These are phyloP conservation scores for Clarireedia sp. DNA, from an alignment of 2,329 filamentous ascomycete species.

Conservation along the genomic window DNA sequence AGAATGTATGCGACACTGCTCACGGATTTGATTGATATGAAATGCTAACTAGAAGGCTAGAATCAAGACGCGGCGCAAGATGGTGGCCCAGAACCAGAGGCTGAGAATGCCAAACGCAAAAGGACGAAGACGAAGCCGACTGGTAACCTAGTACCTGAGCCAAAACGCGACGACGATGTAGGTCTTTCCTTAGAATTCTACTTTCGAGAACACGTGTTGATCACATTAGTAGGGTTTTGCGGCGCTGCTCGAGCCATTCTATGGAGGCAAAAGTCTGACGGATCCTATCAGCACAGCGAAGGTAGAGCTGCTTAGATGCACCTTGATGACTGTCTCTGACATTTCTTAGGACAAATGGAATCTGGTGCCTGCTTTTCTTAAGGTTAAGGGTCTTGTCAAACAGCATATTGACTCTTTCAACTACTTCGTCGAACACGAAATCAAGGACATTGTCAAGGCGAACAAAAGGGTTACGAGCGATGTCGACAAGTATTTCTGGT, in stretches of 20 bases:
- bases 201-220: neutral
- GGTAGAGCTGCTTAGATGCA: conserved; percentile 12
- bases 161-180: conserved; percentile 23
- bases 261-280: conserved; percentile 58
- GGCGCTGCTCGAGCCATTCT: conserved; percentile 60
- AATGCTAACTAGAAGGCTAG: neutral
- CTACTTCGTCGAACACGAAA: conserved; percentile 92
- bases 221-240: conserved; percentile 41
- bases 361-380: conserved; percentile 90
- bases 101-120: conserved; percentile 21
- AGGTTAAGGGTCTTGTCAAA: conserved; percentile 91
- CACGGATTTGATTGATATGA: neutral
- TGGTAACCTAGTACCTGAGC: conserved; percentile 14
- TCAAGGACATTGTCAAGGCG: conserved; percentile 92
- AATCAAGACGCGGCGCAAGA: neutral
- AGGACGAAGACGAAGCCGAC: conserved; percentile 14
- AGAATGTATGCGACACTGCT: neutral
- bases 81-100: conserved; percentile 8
- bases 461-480: conserved; percentile 86
- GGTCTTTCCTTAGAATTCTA: neutral
- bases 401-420: conserved; percentile 91
- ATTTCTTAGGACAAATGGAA: conserved; percentile 88
- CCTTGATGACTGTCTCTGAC: conserved; percentile 12
- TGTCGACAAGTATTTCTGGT: conserved; percentile 85
- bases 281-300: conserved; percentile 62